Conservation (phyloP, 768 basidiomycete genomes). For the Boletus edulis region DNA sequence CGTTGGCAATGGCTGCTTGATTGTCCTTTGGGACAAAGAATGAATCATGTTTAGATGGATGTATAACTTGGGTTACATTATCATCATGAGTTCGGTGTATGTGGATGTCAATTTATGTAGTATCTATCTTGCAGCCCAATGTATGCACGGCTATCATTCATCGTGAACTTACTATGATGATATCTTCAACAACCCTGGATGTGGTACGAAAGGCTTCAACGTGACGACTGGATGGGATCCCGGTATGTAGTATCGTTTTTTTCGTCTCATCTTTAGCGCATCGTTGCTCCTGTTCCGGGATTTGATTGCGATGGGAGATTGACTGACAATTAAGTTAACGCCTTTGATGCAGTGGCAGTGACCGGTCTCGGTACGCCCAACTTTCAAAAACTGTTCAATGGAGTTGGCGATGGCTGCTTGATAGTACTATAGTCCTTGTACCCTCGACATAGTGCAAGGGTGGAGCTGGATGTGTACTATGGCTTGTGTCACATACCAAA, state of each 20-base stretch:
- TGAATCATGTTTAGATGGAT: too few relatives aligned
- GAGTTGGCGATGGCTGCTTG: constrained; percentile 31
- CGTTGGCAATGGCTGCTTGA: constrained; percentile 30
- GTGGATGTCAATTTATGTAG: too few relatives aligned
- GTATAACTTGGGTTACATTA: too few relatives aligned
- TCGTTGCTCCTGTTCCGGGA: too few relatives aligned
- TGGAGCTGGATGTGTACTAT: not conserved
- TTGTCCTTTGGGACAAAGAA: too few relatives aligned
- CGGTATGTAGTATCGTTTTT: constrained; percentile 32
- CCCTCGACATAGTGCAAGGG: not conserved
- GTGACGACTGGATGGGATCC: constrained; percentile 59
- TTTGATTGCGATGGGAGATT: not conserved
- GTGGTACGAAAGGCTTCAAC: constrained; percentile 66
- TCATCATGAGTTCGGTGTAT: too few relatives aligned
- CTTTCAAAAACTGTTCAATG: constrained; percentile 45
- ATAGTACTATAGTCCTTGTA: not conserved
- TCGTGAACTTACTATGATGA: too few relatives aligned
- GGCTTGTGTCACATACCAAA: too few relatives aligned
- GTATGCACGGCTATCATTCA: too few relatives aligned
- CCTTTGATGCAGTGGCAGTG: constrained; percentile 33
- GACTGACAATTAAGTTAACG: constrained; percentile 1
- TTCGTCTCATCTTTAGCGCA: too few relatives aligned
- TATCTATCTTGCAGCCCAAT: too few relatives aligned
- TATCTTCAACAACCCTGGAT: constrained; percentile 56
- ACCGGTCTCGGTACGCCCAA: constrained; percentile 57